Evolutionary conservation across 129 eudicot species (phyloP).

Genomic region (Flaveria linearis): DNA sequence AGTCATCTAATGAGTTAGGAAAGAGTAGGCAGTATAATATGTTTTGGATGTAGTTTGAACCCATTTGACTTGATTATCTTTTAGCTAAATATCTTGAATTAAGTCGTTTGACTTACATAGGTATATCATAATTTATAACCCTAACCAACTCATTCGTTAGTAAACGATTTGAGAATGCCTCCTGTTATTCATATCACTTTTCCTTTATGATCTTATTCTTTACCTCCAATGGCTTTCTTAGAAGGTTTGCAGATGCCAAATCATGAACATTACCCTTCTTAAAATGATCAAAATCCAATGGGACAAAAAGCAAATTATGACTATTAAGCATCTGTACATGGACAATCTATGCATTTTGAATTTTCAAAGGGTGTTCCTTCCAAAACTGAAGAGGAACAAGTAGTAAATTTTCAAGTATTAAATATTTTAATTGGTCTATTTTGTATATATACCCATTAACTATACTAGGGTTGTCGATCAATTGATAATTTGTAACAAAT

Average conservation of each 20-base stretch:
- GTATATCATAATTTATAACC: background rate
- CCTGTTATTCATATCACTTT: background rate
- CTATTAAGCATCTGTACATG: conserved; percentile 66
- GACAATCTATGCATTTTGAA: conserved; percentile 47
- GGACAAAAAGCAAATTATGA: conserved; percentile 50
- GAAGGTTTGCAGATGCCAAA: conserved; percentile 5
- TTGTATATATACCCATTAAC: background rate
- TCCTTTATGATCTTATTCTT: background rate
- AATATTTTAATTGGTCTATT: background rate
- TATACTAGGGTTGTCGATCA: conserved; percentile 14
- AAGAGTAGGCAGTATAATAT: too few species aligned
- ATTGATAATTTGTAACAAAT: conserved; percentile 59
- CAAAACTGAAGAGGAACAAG: conserved; percentile 57
- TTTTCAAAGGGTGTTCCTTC: conserved; percentile 44
- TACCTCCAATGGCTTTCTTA: conserved; percentile 34
- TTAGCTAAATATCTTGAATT: background rate
- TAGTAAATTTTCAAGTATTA: background rate
- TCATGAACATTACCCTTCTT: conserved; percentile 54
- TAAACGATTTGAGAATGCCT: background rate
- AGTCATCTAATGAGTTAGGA: too few species aligned
- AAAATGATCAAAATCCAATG: conserved; percentile 48
- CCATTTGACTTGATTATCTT: background rate
- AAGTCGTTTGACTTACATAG: background rate
- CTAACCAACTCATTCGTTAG: background rate
- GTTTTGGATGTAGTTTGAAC: background rate